Evolutionary conservation across 768 basidiomycete genomes (phyloP), one percentile per base, ranked within the genome.

Genomic region (Tubosaeta sp.): DNA sequence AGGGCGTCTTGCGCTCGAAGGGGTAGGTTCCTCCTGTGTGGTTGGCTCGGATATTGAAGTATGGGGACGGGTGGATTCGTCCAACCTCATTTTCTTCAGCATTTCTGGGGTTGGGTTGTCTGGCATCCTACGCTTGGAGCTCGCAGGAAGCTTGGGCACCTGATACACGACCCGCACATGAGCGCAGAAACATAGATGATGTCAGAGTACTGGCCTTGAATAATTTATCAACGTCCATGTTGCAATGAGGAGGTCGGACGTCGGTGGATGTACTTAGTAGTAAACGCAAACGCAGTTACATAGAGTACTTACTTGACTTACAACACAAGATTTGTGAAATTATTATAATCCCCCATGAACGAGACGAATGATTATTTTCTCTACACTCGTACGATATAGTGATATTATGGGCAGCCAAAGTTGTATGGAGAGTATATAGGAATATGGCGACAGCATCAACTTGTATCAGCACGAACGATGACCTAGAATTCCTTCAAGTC

Each of bases 31-130:
- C 19, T 54, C 57, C 48, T 42, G 60, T 50, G 16, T 13, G 8
- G 16, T 52, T 16, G 46, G 43, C 31, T 57, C 57, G 25, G 63
- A 48, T 11, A 31, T 35, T 27, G 49, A 45, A 9, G 35, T n/a
- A 43, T 14, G 56, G 10, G 43, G 13, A 49, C 14, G 33, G 17
- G 42, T 43, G 19, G 66, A 43, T 43, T 59, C 60, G 35, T 88
- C 85, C 67, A 85, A 62, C 60, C 74, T 81, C 77, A 91, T 80
- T 68, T 81, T 86, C 72, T 91, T 93, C 52, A 93, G 74, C 76
- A 89, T 79, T n/a, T 90, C 89, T 3, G 84, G 82, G 3, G 85
- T 82, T 26, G 88, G 90, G 57, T 82, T 82, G 61, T 88, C 85
- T 8, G 85, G 83, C 69, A 91, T 75, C 62, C 82, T 88, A 50